phyloP scores from a whole-genome alignment of 2,329 filamentous ascomycete genomes.

The Phyllosticta ampelicida region DNA sequence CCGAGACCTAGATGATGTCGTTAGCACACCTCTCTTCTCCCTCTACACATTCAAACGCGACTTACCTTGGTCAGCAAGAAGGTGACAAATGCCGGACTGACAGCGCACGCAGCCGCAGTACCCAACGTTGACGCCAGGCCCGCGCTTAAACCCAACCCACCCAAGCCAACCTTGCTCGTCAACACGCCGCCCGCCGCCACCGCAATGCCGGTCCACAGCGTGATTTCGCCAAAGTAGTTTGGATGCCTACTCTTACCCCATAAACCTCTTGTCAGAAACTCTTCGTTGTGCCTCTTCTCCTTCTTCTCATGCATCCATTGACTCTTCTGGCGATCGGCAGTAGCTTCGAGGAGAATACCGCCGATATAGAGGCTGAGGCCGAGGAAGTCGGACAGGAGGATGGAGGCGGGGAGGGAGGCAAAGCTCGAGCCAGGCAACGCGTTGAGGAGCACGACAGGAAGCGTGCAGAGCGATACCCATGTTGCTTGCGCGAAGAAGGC shows the following conservation, averaged over 20 bases:
- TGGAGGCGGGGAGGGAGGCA: slow-evolving; percentile 35
- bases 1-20: slow-evolving; percentile 27
- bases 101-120: slow-evolving; percentile 42
- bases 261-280: slow-evolving; percentile 53
- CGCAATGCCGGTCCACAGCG: slow-evolving; percentile 58
- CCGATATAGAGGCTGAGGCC: slow-evolving; percentile 48
- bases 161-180: slow-evolving; percentile 42
- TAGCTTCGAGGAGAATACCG: slow-evolving; percentile 50
- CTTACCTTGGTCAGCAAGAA: slow-evolving; percentile 54
- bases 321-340: slow-evolving; percentile 54
- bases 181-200: slow-evolving; percentile 48
- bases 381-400: slow-evolving; percentile 44
- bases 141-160: slow-evolving; percentile 46
- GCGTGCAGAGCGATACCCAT: slow-evolving; percentile 57
- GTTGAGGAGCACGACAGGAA: slow-evolving; percentile 56
- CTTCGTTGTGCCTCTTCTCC: slow-evolving; percentile 55
- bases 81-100: slow-evolving; percentile 54
- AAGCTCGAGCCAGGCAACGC: slow-evolving; percentile 45
- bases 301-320: slow-evolving; percentile 51
- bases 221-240: slow-evolving; percentile 63
- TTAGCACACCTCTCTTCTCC: slow-evolving; percentile 3
- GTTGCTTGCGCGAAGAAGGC: slow-evolving; percentile 52
- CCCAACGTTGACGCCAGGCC: slow-evolving; percentile 31
- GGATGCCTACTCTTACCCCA: slow-evolving; percentile 54
- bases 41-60: neutral